These are phyloP conservation scores for Arabis alpina DNA, from an alignment of 345 rosid genomes.

Conservation along the genomic window DNA sequence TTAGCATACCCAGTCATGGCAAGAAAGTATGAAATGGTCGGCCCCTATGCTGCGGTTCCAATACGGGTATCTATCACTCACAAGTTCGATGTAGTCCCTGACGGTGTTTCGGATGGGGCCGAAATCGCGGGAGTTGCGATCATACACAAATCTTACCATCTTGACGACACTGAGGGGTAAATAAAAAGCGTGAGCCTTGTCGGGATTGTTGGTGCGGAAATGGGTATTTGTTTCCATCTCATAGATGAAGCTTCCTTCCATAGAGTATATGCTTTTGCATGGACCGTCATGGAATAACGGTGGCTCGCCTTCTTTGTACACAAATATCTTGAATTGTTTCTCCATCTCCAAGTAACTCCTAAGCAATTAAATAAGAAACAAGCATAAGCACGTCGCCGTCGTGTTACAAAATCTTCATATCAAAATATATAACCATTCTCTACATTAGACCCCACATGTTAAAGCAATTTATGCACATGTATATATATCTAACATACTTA, in stretches of 20 bases:
- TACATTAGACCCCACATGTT: background rate
- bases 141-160: conserved; percentile 79
- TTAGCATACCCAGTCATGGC: conserved; percentile 85
- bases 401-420: background rate
- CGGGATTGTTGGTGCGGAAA: conserved; percentile 67
- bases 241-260: conserved; percentile 82
- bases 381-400: background rate
- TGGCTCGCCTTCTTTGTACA: conserved; percentile 86
- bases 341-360: conserved; percentile 98
- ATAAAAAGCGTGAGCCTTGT: conserved; percentile 70
- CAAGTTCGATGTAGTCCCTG: conserved; percentile 60
- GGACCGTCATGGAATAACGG: conserved; percentile 92
- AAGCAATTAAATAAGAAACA: conserved; percentile 1
- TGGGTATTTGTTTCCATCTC: conserved; percentile 49
- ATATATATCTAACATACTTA: background rate
- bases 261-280: conserved; percentile 88
- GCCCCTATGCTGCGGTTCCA: conserved; percentile 90
- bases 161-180: conserved; percentile 80
- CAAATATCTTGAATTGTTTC: conserved; percentile 67
- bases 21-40: conserved; percentile 88
- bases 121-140: conserved; percentile 64
- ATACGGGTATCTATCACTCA: conserved; percentile 59
- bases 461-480: background rate
- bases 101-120: conserved; percentile 71
- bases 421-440: background rate